A percentile compares a stretch with the other conserved stretches of the same genome.
Evolutionary conservation across 306 rosid genomes (phyloP).

Genomic region (Castanopsis chinensis): DNA sequence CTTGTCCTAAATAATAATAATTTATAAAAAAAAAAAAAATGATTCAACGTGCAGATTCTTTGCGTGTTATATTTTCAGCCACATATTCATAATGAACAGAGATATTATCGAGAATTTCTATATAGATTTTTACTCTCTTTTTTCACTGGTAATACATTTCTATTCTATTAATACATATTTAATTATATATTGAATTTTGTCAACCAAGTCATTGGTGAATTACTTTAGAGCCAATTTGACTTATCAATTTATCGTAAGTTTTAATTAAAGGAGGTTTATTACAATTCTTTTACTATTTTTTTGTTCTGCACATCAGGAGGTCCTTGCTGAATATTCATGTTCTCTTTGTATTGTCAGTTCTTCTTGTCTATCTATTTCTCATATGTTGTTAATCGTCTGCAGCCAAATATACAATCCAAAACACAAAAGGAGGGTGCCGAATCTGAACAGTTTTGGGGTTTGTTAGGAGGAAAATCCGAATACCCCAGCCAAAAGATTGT

Average conservation of each 20-base stretch:
- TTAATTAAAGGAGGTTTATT: neutral
- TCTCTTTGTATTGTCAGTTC: slow-evolving; percentile 13
- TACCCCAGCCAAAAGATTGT: slow-evolving; percentile 75
- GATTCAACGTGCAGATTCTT: slow-evolving; percentile 10
- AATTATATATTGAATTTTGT: slow-evolving; percentile 8
- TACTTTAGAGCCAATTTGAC: slow-evolving; percentile 1
- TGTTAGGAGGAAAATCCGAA: slow-evolving; percentile 82
- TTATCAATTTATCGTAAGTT: slow-evolving; percentile 1
- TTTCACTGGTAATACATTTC: too few species aligned
- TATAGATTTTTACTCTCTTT: too few species aligned
- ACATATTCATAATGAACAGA: slow-evolving; percentile 15
- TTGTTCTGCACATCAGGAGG: slow-evolving; percentile 11
- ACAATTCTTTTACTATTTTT: neutral
- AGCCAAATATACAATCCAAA: slow-evolving; percentile 85
- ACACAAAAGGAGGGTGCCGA: slow-evolving; percentile 83
- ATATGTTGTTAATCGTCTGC: slow-evolving; percentile 47
- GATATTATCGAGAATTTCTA: slow-evolving; percentile 1
- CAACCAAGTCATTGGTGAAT: slow-evolving; percentile 10
- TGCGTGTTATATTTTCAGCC: slow-evolving; percentile 1
- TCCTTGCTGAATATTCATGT: slow-evolving; percentile 7
- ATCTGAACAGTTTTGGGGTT: slow-evolving; percentile 89
- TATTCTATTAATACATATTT: neutral
- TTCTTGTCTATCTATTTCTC: slow-evolving; percentile 33
- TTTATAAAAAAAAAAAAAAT: neutral
- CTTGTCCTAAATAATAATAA: neutral